Evolutionary conservation across 2,329 filamentous ascomycete species (phyloP).

Genomic region (Kalaharituber pfeilii): DNA sequence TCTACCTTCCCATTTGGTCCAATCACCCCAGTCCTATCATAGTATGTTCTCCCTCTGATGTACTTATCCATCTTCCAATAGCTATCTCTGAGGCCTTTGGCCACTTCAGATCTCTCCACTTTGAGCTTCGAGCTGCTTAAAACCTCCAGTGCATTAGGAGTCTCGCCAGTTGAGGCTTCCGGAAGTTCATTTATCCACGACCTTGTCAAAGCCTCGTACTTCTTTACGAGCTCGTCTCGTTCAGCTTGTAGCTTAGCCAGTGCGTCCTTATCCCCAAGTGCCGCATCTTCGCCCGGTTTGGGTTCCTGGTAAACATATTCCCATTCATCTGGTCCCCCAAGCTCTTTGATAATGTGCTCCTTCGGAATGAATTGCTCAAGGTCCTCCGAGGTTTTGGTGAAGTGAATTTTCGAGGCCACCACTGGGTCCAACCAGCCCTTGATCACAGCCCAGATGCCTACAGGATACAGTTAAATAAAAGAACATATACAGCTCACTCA

Average conservation of each 20-base stretch:
- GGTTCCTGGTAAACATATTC: slow-evolving; percentile 70
- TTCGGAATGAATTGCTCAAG: slow-evolving; percentile 58
- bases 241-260: slow-evolving; percentile 39
- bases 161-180: slow-evolving; percentile 30
- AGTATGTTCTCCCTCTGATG: slow-evolving; percentile 61
- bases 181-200: slow-evolving; percentile 47
- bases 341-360: slow-evolving; percentile 57
- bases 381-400: slow-evolving; percentile 66
- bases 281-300: slow-evolving; percentile 53
- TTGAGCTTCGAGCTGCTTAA: slow-evolving; percentile 27
- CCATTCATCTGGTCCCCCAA: slow-evolving; percentile 77
- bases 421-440: slow-evolving; percentile 93
- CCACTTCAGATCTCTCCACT: slow-evolving; percentile 42
- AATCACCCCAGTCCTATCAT: slow-evolving; percentile 65
- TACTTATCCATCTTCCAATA: slow-evolving; percentile 90
- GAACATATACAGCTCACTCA: slow-evolving; percentile 16
- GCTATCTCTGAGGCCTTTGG: slow-evolving; percentile 46
- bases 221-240: slow-evolving; percentile 46
- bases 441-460: slow-evolving; percentile 91
- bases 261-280: slow-evolving; percentile 41
- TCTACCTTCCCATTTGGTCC: slow-evolving; percentile 47
- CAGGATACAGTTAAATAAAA: neutral
- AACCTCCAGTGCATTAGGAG: slow-evolving; percentile 19
- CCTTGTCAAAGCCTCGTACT: slow-evolving; percentile 57
- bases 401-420: slow-evolving; percentile 83